Conservation (phyloP, 176 grass and related monocot genomes). For the Zea mays region DNA sequence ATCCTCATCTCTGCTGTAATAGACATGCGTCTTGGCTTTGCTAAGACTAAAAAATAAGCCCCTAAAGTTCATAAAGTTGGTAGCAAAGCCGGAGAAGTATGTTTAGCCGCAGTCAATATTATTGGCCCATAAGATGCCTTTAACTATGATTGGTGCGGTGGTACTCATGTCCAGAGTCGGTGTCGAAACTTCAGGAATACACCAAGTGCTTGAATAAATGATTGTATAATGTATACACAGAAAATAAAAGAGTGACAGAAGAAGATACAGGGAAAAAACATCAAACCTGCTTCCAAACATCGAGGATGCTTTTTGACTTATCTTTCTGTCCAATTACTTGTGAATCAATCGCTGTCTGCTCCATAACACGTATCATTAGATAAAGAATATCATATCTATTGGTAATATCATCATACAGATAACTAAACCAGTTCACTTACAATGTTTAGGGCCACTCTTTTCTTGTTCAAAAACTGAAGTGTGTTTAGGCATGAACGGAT, state of each 20-base stretch:
- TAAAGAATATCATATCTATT: slow-evolving; percentile 15
- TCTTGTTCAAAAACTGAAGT: slow-evolving; percentile 97
- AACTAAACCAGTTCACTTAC: slow-evolving; percentile 64
- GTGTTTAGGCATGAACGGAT: slow-evolving; percentile 97
- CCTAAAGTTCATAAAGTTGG: slow-evolving; percentile 7
- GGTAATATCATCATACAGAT: slow-evolving; percentile 24
- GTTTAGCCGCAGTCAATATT: neutral
- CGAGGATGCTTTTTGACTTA: slow-evolving; percentile 81
- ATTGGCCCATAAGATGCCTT: neutral
- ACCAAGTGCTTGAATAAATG: neutral
- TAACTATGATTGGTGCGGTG: neutral
- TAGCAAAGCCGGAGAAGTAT: slow-evolving; percentile 7
- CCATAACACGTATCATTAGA: slow-evolving; percentile 35
- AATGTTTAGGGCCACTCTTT: slow-evolving; percentile 64
- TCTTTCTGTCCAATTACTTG: slow-evolving; percentile 90
- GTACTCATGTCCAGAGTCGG: neutral
- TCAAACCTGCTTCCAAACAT: slow-evolving; percentile 90
- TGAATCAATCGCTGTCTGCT: slow-evolving; percentile 74
- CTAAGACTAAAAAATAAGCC: neutral
- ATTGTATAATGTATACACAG: neutral
- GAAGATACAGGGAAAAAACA: slow-evolving; percentile 28
- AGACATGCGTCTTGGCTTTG: neutral
- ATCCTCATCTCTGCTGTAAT: neutral
- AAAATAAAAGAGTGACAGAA: slow-evolving; percentile 23
- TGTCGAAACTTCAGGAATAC: slow-evolving; percentile 11